phyloP scores from a whole-genome alignment of 768 basidiomycete species.

The Boletus sp. region DNA sequence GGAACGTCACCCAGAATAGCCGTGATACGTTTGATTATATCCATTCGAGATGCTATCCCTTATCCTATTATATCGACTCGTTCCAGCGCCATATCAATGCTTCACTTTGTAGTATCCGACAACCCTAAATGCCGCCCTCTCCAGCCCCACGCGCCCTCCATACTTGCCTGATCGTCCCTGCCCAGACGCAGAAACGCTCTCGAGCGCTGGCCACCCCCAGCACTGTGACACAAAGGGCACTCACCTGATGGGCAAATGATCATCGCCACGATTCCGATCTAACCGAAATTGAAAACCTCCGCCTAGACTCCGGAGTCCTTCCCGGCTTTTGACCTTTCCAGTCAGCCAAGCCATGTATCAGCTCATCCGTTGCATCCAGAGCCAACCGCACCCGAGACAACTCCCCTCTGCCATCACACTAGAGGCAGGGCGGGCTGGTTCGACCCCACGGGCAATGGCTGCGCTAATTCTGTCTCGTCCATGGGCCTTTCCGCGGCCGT shows the following conservation, averaged over 20 bases:
- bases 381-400: not conserved
- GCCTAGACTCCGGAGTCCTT: constrained; percentile 9
- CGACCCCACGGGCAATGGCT: no score
- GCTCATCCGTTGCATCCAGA: not conserved
- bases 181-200: not conserved
- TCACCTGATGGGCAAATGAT: constrained; percentile 12
- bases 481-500: constrained; percentile 29
- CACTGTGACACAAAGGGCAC: not conserved
- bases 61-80: constrained; percentile 10
- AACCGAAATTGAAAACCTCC: constrained; percentile 28
- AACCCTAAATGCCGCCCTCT: not conserved
- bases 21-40: constrained; percentile 5
- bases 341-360: not conserved
- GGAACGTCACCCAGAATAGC: constrained; percentile 24
- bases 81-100: constrained; percentile 1
- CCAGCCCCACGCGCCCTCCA: not conserved
- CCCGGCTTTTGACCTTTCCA: constrained; percentile 3
- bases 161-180: not conserved
- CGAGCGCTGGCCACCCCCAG: not conserved
- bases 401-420: not conserved
- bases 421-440: no score
- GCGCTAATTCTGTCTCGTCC: constrained; percentile 5
- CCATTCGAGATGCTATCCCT: constrained; percentile 7
- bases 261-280: constrained; percentile 31
- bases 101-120: not conserved